Evolutionary conservation across 345 rosid species (phyloP), one percentile per base, ranked within the genome.

Genomic region (Eucalyptus erythrocorys): DNA sequence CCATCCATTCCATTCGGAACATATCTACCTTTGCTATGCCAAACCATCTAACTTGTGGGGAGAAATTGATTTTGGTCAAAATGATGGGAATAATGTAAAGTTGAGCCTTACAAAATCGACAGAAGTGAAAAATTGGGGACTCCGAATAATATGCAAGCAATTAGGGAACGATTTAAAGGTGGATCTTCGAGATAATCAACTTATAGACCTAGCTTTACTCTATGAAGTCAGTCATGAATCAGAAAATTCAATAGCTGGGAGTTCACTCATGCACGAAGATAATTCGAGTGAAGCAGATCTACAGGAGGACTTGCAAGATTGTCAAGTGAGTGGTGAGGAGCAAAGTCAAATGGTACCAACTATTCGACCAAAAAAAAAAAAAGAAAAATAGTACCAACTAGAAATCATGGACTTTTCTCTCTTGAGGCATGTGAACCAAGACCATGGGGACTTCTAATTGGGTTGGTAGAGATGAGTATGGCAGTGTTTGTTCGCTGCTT

Each of bases 11-110:
- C 57, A 21, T 19, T 55, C 30, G 0, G 13, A 55, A 22, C 61
- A 24, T 55, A 55, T 9, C 1, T 22, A 0, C 0, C 61, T 55
- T 22, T 0, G 0, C 11, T 9, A 8, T 55, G 0, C 4, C 2
- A 4, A 4, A 22, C 5, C 5, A 55, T 0, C 0, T 22, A 0
- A 8, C 2, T 2, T 55, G 5, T 55, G 61, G 61, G 12, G 3
- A 55, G 1, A 0, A 24, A 0, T 24, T 2, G 13, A 22, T 55
- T 22, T 55, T 55, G 61, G 61, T 55, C 61, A 55, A 55, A 55
- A 9, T 55, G 61, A 55, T 55, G 61, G 12, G 30, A 55, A 24
- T 0, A 3, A 4, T 22, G 59, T 24, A 55, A 8, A 55, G 27
- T 8, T 4, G 2, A 22, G 59, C 27, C 0, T 55, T 21, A 22